Evolutionary conservation across 2,329 filamentous ascomycete genomes (phyloP), one percentile per base, ranked within the genome.

Genomic region (Cordyceps militaris): DNA sequence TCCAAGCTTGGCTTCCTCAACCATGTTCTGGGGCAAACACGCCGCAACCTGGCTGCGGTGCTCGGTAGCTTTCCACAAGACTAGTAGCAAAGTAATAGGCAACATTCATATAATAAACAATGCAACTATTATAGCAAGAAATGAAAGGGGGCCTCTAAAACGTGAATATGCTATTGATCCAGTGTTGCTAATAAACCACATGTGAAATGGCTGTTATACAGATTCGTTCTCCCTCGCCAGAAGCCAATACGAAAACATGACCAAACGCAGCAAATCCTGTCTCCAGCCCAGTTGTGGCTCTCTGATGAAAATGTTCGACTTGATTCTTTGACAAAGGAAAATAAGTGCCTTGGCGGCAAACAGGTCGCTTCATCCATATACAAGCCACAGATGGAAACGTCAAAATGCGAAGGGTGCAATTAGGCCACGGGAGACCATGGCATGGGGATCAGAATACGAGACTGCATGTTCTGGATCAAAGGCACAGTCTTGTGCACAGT

Each of bases 401-500:
- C 49, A 49, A 40, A 53, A 14, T 19, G 13, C 28, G 19, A 24
- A 14, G n/a, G 21, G 19, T 26, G 34, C 26, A 14, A 38, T 42
- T 80, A 96, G 62, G 87, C 87, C 60, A 97, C 91, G 4, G 94
- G 92, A 61, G 91, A 96, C 94, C 94, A 99, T 9, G 91, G 89
- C 87, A 97, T 92, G 13, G 94, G 91, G 61, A 97, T 86, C 69
- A 99, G 73, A 66, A 99, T 91, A 66, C 89, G 83, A 69, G 91
- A 96, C 82, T 94, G 91, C 94, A 99, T 99, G 59, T 79, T 86
- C 77, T 97, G 92, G 66, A 99, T 99, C 62, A 99, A 80, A 32
- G 94, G 94, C 48, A 99, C 94, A 1, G 94, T 99, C 82, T 96
- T 97, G 79, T 99, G 94, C 38, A 97, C 94, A 24, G 93, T 97